Conservation (phyloP, 768 basidiomycete genomes). For the Suillus brevipes region DNA sequence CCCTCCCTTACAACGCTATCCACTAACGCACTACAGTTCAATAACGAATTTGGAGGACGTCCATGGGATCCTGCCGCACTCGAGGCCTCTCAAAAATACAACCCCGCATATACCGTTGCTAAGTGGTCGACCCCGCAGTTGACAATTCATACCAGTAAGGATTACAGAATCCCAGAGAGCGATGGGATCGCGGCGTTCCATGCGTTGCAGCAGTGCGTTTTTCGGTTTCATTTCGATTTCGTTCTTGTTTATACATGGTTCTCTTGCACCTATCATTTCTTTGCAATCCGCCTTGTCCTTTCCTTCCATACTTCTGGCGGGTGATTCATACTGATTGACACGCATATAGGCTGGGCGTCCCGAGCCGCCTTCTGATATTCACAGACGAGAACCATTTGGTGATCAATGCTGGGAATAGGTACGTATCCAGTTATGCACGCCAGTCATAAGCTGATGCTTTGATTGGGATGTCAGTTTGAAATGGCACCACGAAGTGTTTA, state of each 20-base stretch:
- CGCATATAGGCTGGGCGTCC: slow-evolving; percentile 57
- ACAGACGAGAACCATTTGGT: slow-evolving; percentile 96
- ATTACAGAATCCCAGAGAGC: slow-evolving; percentile 83
- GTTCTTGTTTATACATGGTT: background rate
- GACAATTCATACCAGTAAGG: slow-evolving; percentile 84
- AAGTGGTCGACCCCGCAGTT: slow-evolving; percentile 89
- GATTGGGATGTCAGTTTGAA: slow-evolving; percentile 55
- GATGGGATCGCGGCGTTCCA: slow-evolving; percentile 86
- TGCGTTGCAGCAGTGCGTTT: slow-evolving; percentile 75
- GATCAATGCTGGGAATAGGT: slow-evolving; percentile 76
- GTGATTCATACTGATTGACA: background rate
- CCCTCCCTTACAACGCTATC: background rate
- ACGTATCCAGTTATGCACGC: slow-evolving; percentile 13
- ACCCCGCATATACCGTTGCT: slow-evolving; percentile 76
- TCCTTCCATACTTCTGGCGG: background rate
- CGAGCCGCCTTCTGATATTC: slow-evolving; percentile 79
- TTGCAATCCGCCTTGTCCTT: background rate
- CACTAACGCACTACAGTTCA: slow-evolving; percentile 52
- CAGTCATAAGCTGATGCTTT: background rate
- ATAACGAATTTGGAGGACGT: slow-evolving; percentile 83
- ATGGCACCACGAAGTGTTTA: slow-evolving; percentile 95
- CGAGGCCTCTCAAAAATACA: slow-evolving; percentile 64
- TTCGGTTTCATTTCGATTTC: background rate
- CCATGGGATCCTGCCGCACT: slow-evolving; percentile 70
- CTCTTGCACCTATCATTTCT: background rate